A percentile compares a stretch with the other conserved stretches of the same genome.
Conservation (phyloP, 1,139 yeast genomes). For the Magnusiomyces paraingens region DNA sequence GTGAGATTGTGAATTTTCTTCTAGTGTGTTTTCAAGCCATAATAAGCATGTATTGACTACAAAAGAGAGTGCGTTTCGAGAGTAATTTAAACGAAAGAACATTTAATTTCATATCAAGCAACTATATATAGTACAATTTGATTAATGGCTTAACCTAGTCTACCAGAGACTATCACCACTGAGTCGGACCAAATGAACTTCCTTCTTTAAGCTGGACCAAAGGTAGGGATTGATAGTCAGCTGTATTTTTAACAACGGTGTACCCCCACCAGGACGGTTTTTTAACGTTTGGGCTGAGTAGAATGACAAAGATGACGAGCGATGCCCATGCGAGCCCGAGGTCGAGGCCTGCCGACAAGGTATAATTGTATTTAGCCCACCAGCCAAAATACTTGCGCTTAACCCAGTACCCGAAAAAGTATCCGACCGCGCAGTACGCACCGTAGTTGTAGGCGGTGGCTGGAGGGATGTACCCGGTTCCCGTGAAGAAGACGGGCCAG, state of each 20-base stretch:
- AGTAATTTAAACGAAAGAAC: no score
- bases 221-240: slow-evolving; percentile 26
- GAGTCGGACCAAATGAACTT: slow-evolving; percentile 34
- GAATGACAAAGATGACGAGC: slow-evolving; percentile 43
- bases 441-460: slow-evolving; percentile 48
- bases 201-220: slow-evolving; percentile 28
- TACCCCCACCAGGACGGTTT: slow-evolving; percentile 59
- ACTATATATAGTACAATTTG: no score
- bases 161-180: slow-evolving; percentile 34
- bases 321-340: slow-evolving; percentile 50
- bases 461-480: slow-evolving; percentile 47
- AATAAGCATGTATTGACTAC: no score
- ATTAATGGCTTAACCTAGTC: no score
- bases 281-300: slow-evolving; percentile 34
- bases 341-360: slow-evolving; percentile 53
- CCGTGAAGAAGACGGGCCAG: slow-evolving; percentile 49
- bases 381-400: slow-evolving; percentile 48
- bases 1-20: no score
- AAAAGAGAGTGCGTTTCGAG: no score
- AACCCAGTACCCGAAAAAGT: slow-evolving; percentile 46
- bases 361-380: slow-evolving; percentile 62
- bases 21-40: no score
- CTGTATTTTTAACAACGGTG: slow-evolving; percentile 29
- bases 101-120: no score
- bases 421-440: slow-evolving; percentile 44